Conservation (phyloP, 192 early-diverging fungal species). For the Diversispora eburnea region DNA sequence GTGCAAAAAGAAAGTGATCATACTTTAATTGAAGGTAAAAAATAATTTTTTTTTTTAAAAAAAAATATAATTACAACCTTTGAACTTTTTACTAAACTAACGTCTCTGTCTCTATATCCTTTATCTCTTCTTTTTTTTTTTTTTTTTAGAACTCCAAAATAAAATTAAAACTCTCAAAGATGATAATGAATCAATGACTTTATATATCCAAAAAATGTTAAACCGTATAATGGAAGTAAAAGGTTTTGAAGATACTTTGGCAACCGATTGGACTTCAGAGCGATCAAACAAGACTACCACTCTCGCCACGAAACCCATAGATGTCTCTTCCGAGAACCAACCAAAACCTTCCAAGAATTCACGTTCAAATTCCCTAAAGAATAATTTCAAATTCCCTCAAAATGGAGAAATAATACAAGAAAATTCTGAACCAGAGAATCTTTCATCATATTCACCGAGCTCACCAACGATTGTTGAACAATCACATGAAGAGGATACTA, state of each 20-base stretch:
- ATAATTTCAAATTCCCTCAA: too few species aligned
- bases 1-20: neutral
- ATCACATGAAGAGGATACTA: too few species aligned
- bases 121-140: neutral
- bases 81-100: neutral
- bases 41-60: neutral
- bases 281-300: neutral
- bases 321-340: neutral
- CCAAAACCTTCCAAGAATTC: neutral
- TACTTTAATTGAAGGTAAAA: conserved; percentile 1
- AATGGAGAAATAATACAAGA: too few species aligned
- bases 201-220: conserved; percentile 4
- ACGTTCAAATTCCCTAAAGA: too few species aligned
- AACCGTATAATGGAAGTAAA: neutral
- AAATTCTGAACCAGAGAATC: too few species aligned
- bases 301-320: neutral
- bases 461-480: too few species aligned
- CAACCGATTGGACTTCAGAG: neutral
- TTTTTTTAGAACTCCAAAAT: neutral
- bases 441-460: too few species aligned
- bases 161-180: neutral
- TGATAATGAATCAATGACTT: neutral
- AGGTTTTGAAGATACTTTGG: neutral
- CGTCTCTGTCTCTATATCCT: neutral
- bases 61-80: too few species aligned